These are phyloP conservation scores for Micromonas commoda DNA, from an alignment of 139 green algal species.

Conservation along the genomic window DNA sequence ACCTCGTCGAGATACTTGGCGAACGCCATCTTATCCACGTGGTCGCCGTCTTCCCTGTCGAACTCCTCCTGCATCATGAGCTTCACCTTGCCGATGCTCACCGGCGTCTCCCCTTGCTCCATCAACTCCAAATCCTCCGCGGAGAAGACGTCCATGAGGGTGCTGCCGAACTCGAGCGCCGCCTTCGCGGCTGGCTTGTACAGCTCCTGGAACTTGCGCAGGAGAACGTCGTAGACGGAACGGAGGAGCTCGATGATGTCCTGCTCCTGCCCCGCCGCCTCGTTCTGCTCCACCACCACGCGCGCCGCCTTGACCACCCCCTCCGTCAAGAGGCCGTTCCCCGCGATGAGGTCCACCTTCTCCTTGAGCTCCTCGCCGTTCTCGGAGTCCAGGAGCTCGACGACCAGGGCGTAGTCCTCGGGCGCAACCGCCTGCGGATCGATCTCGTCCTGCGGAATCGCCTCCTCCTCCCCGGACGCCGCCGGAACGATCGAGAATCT, in stretches of 20 bases:
- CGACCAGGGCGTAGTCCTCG: slow-evolving; percentile 17
- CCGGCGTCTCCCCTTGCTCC: background rate
- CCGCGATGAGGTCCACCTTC: slow-evolving; percentile 20
- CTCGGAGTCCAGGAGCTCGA: slow-evolving; percentile 17
- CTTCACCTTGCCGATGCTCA: background rate
- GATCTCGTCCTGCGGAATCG: background rate
- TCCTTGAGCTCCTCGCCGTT: slow-evolving; percentile 16
- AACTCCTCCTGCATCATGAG: slow-evolving; percentile 23
- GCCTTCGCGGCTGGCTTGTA: background rate
- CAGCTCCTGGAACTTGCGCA: slow-evolving; percentile 7
- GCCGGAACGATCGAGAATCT: too few relatives aligned
- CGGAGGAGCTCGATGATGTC: background rate
- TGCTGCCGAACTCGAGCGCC: slow-evolving; percentile 2
- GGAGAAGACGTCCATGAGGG: slow-evolving; percentile 12
- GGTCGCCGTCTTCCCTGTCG: background rate
- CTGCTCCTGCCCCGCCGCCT: background rate
- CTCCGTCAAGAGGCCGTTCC: slow-evolving; percentile 1
- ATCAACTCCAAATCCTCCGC: slow-evolving; percentile 23
- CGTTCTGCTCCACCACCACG: slow-evolving; percentile 13
- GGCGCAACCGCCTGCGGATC: background rate
- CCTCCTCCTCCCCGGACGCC: background rate
- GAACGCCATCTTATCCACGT: background rate
- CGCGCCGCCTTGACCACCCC: slow-evolving; percentile 16
- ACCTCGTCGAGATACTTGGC: slow-evolving; percentile 25
- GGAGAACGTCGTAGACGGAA: background rate